These are phyloP conservation scores for Backusella tarrabulga DNA, from an alignment of 192 early-diverging fungal species.

Conservation along the genomic window DNA sequence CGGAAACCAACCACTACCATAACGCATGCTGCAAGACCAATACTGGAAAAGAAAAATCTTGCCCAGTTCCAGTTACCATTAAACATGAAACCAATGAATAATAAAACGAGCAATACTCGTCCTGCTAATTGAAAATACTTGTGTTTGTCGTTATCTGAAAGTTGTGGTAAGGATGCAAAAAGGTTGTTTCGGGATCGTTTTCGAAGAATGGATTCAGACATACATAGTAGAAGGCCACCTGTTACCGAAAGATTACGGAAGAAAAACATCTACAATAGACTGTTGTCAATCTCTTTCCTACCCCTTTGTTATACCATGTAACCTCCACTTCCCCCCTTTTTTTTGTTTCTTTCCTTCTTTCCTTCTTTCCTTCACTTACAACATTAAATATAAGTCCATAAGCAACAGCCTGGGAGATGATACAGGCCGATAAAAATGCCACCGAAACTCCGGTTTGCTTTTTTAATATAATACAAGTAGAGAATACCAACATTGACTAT, in stretches of 20 bases:
- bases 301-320: neutral
- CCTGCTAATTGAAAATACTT: conserved; percentile 92
- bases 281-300: neutral
- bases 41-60: conserved; percentile 67
- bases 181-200: conserved; percentile 60
- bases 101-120: conserved; percentile 84
- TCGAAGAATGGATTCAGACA: conserved; percentile 70
- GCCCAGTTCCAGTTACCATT: conserved; percentile 74
- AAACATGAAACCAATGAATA: conserved; percentile 90
- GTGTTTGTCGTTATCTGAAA: conserved; percentile 79
- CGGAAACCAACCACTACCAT: conserved; percentile 98
- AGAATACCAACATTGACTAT: conserved; percentile 72
- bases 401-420: conserved; percentile 84
- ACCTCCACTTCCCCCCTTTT: neutral
- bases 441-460: conserved; percentile 78
- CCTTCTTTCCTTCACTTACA: conserved; percentile 21
- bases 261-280: conserved; percentile 59
- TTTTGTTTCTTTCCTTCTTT: neutral
- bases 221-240: conserved; percentile 90
- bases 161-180: conserved; percentile 83
- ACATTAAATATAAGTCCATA: conserved; percentile 93
- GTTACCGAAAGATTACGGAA: conserved; percentile 87
- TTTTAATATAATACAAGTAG: conserved; percentile 77
- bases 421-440: conserved; percentile 75
- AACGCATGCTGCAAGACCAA: conserved; percentile 81